phyloP scores from a whole-genome alignment of 768 basidiomycete species.

The Leucocoprinus sp. region DNA sequence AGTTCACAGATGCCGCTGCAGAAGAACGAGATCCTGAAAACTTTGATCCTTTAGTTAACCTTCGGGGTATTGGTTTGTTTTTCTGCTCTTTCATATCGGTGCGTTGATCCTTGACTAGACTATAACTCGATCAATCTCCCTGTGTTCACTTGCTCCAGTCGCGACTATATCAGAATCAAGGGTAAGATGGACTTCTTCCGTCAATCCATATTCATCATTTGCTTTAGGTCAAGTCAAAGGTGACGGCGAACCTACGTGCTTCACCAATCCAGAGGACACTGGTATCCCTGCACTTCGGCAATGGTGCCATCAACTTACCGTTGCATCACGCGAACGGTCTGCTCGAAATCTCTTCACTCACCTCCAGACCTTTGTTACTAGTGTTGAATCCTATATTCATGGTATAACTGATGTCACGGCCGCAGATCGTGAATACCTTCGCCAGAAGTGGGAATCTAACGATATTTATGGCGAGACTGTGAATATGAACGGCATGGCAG shows the following conservation, averaged over 20 bases:
- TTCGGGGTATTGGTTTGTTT: slow-evolving; percentile 32
- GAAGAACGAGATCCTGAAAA: slow-evolving; percentile 49
- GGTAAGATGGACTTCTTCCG: slow-evolving; percentile 21
- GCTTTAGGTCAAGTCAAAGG: slow-evolving; percentile 46
- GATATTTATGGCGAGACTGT: slow-evolving; percentile 16
- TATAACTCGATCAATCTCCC: slow-evolving; percentile 54
- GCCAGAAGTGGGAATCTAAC: slow-evolving; percentile 44
- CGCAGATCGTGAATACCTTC: slow-evolving; percentile 40
- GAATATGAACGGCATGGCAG: slow-evolving; percentile 33
- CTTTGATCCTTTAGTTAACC: slow-evolving; percentile 42
- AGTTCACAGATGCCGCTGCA: slow-evolving; percentile 39
- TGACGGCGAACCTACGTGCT: slow-evolving; percentile 50
- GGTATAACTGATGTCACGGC: slow-evolving; percentile 45
- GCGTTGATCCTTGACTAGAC: slow-evolving; percentile 26
- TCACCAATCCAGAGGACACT: slow-evolving; percentile 43
- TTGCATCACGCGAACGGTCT: slow-evolving; percentile 41
- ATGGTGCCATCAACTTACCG: slow-evolving; percentile 51
- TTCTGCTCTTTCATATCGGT: not conserved
- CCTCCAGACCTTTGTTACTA: slow-evolving; percentile 39
- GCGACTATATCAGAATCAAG: slow-evolving; percentile 53
- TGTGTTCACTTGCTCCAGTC: slow-evolving; percentile 52
- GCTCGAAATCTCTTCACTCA: slow-evolving; percentile 37
- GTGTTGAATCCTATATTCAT: slow-evolving; percentile 39
- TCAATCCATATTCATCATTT: not conserved
- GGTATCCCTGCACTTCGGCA: slow-evolving; percentile 48